These are phyloP conservation scores for Ophiostoma sp. DNA, from an alignment of 2,329 filamentous ascomycete species.

Conservation along the genomic window DNA sequence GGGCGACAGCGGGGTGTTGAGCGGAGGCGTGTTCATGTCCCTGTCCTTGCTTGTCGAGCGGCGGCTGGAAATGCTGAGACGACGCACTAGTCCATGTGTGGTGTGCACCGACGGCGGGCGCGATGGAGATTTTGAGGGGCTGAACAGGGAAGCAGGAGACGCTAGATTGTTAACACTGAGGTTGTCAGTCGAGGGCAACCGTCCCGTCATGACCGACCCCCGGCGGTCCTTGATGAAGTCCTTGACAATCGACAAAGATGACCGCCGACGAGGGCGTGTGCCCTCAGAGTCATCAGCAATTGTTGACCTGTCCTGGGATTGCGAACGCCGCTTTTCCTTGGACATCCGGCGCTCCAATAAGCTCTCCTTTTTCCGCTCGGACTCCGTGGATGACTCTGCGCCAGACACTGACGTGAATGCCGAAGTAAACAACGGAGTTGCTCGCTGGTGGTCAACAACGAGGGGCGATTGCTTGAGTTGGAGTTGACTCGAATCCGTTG, in stretches of 20 bases:
- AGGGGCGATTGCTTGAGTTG: slow-evolving; percentile 62
- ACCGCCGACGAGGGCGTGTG: slow-evolving; percentile 47
- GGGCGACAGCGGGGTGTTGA: slow-evolving; percentile 39
- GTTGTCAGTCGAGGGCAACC: slow-evolving; percentile 50
- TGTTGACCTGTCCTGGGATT: slow-evolving; percentile 37
- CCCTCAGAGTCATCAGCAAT: slow-evolving; percentile 34
- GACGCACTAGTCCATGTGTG: slow-evolving; percentile 56
- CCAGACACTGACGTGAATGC: slow-evolving; percentile 26
- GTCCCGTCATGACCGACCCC: slow-evolving; percentile 48
- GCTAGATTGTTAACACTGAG: slow-evolving; percentile 31
- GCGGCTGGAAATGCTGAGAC: slow-evolving; percentile 64
- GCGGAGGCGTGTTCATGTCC: slow-evolving; percentile 32
- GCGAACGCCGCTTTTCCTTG: slow-evolving; percentile 42
- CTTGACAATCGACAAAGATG: slow-evolving; percentile 60
- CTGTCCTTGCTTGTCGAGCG: slow-evolving; percentile 52
- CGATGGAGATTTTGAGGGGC: slow-evolving; percentile 46
- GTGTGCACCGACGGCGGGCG: slow-evolving; percentile 51
- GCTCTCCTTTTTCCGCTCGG: slow-evolving; percentile 44
- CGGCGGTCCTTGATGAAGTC: slow-evolving; percentile 63
- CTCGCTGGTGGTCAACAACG: slow-evolving; percentile 57
- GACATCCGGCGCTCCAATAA: slow-evolving; percentile 52
- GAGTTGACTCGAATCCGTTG: slow-evolving; percentile 48
- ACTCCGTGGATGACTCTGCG: slow-evolving; percentile 26
- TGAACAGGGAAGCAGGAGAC: slow-evolving; percentile 34
- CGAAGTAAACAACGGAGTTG: slow-evolving; percentile 35